Evolutionary conservation across 1,284 basidiomycete species (phyloP), one percentile per base, ranked within the genome.

Genomic region (Cerioporus squamosus): DNA sequence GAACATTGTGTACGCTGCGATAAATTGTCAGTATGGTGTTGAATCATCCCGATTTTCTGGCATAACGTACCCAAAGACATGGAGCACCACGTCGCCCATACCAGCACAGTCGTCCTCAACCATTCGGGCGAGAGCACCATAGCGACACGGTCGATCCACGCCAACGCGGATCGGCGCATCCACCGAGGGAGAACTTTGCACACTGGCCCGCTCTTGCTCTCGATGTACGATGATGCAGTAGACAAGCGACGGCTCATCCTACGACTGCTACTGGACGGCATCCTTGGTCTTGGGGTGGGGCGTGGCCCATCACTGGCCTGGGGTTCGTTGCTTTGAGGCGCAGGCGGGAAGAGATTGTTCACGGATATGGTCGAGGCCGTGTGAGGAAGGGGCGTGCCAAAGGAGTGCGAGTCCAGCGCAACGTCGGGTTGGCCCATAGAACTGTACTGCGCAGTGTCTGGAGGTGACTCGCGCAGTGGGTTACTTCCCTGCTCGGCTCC

Each of bases 1-100:
- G 78, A 98, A 98, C 88, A 97, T 97, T 7, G 94, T 98, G 70
- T 88, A 95, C 2, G 88, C 94, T 90, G 69, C 51, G n/a, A 14
- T 24, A n/a, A 31, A 39, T 33, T 40, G 24, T 55, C 52, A 58
- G 53, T 23, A 17, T 48, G 8, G 10, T 15, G 8, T 36, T 36
- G 8, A 14, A 10, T 10, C 12, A 36, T 10, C 33, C 10, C 33
- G 14, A 12, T 36, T 3, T 36, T 12, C 33, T 10, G 14, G 14
- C 14, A 15, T 10, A 4, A 75, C 88, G 59, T 62, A 93, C 92
- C 90, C 29, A 95, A 78, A 1, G 90, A 83, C 87, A 94, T 91
- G 0, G 83, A 76, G 56, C 83, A 87, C 95, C 95, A 98, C 20
- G 85, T 81, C 3, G 78, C 79, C 94, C 94, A 97, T 57, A 97